Base-by-base conservation (phyloP, 2,329 filamentous ascomycete species). In the Pseudogymnoascus sp. region DNA sequence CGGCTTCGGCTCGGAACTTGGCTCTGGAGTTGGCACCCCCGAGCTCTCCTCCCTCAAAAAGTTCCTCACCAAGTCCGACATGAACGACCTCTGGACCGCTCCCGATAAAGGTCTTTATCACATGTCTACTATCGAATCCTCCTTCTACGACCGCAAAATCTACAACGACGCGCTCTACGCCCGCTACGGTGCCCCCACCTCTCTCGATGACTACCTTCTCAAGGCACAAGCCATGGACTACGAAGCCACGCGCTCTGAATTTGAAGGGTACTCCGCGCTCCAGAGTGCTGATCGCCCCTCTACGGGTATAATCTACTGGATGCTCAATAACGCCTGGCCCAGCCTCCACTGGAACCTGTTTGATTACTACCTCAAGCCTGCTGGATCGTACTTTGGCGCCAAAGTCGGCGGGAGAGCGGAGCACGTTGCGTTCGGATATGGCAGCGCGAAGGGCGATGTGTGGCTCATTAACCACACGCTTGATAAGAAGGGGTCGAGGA, bases 291-390 rank as follows among this genome's bases (percentile, higher is more conserved):
- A 74, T 0, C 75, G 81, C 2, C 81, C 83, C 0, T 83, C 84
- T 0, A 87, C 84, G 0, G 85, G 85, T 0, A 59, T 83, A 59
- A 81, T 88, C 14, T 88, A 88, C 74, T 88, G 85, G 85, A 88
- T 88, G 85, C 71, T 88, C 61, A 87, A 86, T 66, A 81, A 81
- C 53, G 85, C 85, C 0, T 88, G 85, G 84, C 85, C 86, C 0
- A 82, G 79, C 62, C 73, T 88, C 28, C 85, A 88, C 69, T 89
- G 86, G 85, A 83, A 84, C 61, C 72, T 87, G 5, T 86, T 87
- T 69, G 85, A 88, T 67, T 84, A 84, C 70, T 87, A 87, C 66
- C 72, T 87, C 41, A 81, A 79, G 22, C 80, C 84, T 0, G 81
- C 78, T 0, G 85, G 83, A 0, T 78, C 82, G 0, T 88, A 84